Conservation (phyloP, 306 rosid species). For the Lagenaria siceraria region DNA sequence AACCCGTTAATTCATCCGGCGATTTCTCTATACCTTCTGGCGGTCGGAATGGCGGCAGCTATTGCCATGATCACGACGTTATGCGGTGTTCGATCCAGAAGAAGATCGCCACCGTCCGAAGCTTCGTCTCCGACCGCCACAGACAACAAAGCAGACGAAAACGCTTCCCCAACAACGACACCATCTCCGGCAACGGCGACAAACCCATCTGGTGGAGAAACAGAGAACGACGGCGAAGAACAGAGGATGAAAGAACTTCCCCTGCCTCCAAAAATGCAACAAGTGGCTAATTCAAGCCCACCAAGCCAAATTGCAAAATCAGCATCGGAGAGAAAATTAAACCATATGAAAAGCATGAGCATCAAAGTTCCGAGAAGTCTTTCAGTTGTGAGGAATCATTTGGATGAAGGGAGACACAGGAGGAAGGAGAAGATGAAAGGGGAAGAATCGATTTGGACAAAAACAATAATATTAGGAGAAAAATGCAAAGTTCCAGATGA, state of each 20-base stretch:
- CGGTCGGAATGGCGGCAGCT: slow-evolving; percentile 32
- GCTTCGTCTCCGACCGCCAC: neutral
- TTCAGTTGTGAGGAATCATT: slow-evolving; percentile 23
- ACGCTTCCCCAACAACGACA: neutral
- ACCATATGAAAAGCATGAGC: slow-evolving; percentile 24
- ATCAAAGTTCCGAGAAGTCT: slow-evolving; percentile 40
- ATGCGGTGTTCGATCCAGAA: slow-evolving; percentile 28
- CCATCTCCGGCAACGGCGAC: neutral
- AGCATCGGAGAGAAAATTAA: slow-evolving; percentile 28
- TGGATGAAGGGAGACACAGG: slow-evolving; percentile 17
- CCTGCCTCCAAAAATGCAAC: slow-evolving; percentile 45
- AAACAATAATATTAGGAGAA: slow-evolving; percentile 70
- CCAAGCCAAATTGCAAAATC: slow-evolving; percentile 20
- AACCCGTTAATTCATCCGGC: slow-evolving; percentile 24
- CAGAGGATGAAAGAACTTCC: slow-evolving; percentile 30
- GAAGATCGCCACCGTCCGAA: slow-evolving; percentile 4
- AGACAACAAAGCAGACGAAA: neutral
- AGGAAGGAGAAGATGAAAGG: slow-evolving; percentile 21
- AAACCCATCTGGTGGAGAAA: neutral
- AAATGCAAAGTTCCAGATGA: slow-evolving; percentile 48
- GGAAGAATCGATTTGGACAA: slow-evolving; percentile 76
- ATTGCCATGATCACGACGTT: slow-evolving; percentile 41
- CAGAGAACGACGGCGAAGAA: slow-evolving; percentile 8
- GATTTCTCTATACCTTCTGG: slow-evolving; percentile 30
- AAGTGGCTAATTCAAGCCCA: neutral